These are phyloP conservation scores for Linderina pennispora DNA, from an alignment of 192 early-diverging fungal species.

Conservation along the genomic window DNA sequence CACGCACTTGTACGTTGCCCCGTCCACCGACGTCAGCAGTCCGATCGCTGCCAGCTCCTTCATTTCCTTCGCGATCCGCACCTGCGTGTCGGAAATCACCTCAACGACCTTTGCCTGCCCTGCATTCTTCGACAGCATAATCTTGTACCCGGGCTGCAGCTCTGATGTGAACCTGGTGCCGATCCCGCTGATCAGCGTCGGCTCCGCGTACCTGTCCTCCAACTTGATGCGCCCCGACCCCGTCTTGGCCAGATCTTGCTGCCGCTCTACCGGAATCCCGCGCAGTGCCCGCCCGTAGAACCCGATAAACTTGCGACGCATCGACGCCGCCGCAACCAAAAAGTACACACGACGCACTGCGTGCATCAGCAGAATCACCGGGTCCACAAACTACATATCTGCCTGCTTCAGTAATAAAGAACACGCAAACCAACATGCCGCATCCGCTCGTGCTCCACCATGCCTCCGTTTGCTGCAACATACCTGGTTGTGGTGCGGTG, in stretches of 20 bases:
- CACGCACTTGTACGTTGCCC: constrained; percentile 56
- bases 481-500: constrained; percentile 70
- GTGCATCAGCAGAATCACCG: constrained; percentile 79
- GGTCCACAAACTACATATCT: constrained; percentile 93
- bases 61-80: constrained; percentile 72
- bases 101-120: constrained; percentile 63
- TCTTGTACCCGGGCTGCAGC: constrained; percentile 55
- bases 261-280: constrained; percentile 87
- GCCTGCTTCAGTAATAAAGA: no score
- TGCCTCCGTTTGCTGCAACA: no score
- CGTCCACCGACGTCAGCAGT: constrained; percentile 52
- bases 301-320: constrained; percentile 82
- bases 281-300: constrained; percentile 67
- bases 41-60: constrained; percentile 62
- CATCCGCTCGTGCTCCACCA: no score
- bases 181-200: constrained; percentile 62
- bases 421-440: no score
- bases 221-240: constrained; percentile 69
- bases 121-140: constrained; percentile 56
- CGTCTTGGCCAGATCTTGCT: constrained; percentile 80
- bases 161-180: constrained; percentile 66
- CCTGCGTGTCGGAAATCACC: constrained; percentile 77
- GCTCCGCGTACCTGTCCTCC: constrained; percentile 58
- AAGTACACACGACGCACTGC: constrained; percentile 73
- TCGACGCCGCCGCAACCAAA: constrained; percentile 78